Percentiles rank a stretch among this genome's conserved stretches.
Conservation (phyloP, 148 eudicot species). For the Bassia scoparia region DNA sequence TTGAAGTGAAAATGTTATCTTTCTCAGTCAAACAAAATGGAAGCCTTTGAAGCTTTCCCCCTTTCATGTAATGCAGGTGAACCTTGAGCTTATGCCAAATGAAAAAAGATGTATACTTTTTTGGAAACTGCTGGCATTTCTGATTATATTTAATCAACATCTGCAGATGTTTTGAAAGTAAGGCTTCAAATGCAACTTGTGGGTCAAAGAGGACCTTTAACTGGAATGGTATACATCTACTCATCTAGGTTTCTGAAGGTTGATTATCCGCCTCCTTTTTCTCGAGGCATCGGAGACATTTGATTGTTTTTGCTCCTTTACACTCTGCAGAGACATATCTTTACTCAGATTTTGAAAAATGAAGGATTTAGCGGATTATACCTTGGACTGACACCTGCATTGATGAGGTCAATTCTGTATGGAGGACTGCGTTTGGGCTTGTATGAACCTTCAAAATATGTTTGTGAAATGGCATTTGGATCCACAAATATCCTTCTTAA, state of each 20-base stretch:
- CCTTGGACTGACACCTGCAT: conserved; percentile 76
- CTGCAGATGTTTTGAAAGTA: conserved; percentile 93
- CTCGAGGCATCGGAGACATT: background rate
- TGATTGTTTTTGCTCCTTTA: conserved; percentile 1
- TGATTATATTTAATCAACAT: conserved; percentile 1
- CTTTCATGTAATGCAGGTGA: conserved; percentile 9
- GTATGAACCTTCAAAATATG: conserved; percentile 92
- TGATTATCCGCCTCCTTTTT: background rate
- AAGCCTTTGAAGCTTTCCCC: conserved; percentile 2
- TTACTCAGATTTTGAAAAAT: conserved; percentile 50
- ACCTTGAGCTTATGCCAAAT: conserved; percentile 5
- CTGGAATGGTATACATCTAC: conserved; percentile 70
- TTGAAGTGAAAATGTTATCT: no score
- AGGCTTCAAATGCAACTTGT: conserved; percentile 97
- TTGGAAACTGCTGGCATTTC: conserved; percentile 8
- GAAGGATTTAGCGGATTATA: conserved; percentile 80
- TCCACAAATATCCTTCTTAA: conserved; percentile 82
- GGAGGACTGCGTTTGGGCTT: conserved; percentile 98
- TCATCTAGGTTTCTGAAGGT: conserved; percentile 7
- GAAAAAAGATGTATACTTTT: background rate
- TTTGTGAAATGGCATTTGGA: conserved; percentile 81
- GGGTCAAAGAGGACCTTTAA: conserved; percentile 86
- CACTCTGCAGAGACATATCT: conserved; percentile 51
- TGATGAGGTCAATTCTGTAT: conserved; percentile 91
- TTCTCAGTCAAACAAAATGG: background rate